Evolutionary conservation across 495 filamentous ascomycete genomes (phyloP).

Genomic region (Aspergillus affinis): DNA sequence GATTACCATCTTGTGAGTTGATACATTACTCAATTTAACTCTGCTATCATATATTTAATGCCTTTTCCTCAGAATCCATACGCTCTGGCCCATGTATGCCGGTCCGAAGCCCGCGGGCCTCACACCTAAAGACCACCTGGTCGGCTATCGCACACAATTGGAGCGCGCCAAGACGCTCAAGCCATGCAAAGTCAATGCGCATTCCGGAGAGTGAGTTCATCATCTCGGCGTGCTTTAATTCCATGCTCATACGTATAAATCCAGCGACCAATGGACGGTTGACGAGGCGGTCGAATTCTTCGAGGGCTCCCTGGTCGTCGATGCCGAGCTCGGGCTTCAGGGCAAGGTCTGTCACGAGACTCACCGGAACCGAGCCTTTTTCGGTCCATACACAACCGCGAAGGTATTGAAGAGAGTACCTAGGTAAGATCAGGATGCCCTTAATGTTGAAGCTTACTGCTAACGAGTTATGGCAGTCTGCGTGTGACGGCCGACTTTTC

Average conservation of each 20-base stretch:
- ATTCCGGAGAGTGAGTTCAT: no score
- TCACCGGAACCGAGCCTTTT: slow-evolving; percentile 30
- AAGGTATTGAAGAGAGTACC: slow-evolving; percentile 24
- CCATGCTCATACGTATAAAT: neutral
- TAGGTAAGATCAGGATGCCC: slow-evolving; percentile 12
- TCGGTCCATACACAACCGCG: slow-evolving; percentile 23
- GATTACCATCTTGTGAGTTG: slow-evolving; percentile 22
- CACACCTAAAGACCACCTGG: slow-evolving; percentile 19
- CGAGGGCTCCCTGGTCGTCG: slow-evolving; percentile 20
- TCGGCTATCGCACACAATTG: slow-evolving; percentile 22
- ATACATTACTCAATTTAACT: no score
- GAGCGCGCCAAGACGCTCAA: slow-evolving; percentile 14
- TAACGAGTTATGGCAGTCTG: slow-evolving; percentile 11
- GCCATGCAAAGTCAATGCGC: slow-evolving; percentile 10
- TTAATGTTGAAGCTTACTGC: no score
- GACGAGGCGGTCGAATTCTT: slow-evolving; percentile 32
- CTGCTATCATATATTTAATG: no score
- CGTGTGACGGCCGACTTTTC: slow-evolving; percentile 31
- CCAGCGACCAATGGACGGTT: slow-evolving; percentile 26
- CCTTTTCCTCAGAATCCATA: slow-evolving; percentile 14
- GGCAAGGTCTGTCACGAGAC: slow-evolving; percentile 30
- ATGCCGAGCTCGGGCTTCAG: slow-evolving; percentile 24
- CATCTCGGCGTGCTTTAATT: no score
- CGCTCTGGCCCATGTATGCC: slow-evolving; percentile 24
- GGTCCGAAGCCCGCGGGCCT: slow-evolving; percentile 22